Evolutionary conservation across 2,329 filamentous ascomycete species (phyloP).

Genomic region (Lecanicillium sp.): DNA sequence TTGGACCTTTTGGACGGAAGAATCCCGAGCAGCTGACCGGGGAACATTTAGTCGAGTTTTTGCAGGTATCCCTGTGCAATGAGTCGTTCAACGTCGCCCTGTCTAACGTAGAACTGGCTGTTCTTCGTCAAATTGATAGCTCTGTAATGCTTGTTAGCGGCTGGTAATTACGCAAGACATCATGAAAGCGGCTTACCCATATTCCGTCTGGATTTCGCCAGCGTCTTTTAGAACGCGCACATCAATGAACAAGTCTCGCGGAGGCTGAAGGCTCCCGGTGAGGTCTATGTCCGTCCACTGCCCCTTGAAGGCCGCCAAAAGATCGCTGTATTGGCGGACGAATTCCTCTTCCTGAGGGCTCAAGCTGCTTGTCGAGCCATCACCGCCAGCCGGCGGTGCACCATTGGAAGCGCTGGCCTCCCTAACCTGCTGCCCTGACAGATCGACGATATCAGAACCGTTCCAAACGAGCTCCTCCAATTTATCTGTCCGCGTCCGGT

Average conservation of each 20-base stretch:
- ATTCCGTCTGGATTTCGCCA: slow-evolving; percentile 98
- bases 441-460: slow-evolving; percentile 74
- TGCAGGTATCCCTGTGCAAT: slow-evolving; percentile 94
- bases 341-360: slow-evolving; percentile 97
- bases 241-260: slow-evolving; percentile 93
- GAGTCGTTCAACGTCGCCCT: slow-evolving; percentile 89
- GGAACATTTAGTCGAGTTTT: slow-evolving; percentile 78
- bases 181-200: slow-evolving; percentile 58
- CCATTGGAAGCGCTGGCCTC: slow-evolving; percentile 25
- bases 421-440: slow-evolving; percentile 48
- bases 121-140: slow-evolving; percentile 96
- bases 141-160: slow-evolving; percentile 34
- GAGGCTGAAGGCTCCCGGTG: slow-evolving; percentile 87
- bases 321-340: slow-evolving; percentile 81
- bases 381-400: slow-evolving; percentile 35
- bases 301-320: slow-evolving; percentile 93
- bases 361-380: slow-evolving; percentile 62
- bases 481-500: slow-evolving; percentile 82
- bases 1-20: neutral
- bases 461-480: slow-evolving; percentile 92
- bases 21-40: too few relatives aligned
- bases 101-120: slow-evolving; percentile 93
- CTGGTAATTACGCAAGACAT: neutral
- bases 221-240: slow-evolving; percentile 93
- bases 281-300: slow-evolving; percentile 98